Evolutionary conservation across 176 grass and related monocot species (phyloP).

Genomic region (Triticum dicoccoides): DNA sequence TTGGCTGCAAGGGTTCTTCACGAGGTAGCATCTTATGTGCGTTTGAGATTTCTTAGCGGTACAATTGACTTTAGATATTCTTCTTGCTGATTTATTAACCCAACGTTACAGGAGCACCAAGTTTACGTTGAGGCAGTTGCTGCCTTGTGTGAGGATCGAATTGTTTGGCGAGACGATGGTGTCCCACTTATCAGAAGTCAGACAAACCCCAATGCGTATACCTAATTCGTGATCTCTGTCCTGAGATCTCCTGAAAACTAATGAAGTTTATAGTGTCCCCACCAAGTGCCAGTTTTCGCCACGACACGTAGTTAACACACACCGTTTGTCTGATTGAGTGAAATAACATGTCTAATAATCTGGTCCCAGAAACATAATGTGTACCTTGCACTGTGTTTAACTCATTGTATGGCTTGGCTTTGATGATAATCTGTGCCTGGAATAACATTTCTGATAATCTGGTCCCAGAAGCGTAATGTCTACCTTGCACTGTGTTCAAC

Average conservation of each 20-base stretch:
- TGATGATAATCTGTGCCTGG: background rate
- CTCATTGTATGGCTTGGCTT: background rate
- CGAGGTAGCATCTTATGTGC: conserved; percentile 35
- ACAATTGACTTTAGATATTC: background rate
- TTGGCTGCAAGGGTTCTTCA: conserved; percentile 60
- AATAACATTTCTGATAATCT: background rate
- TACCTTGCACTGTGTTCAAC: background rate
- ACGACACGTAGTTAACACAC: background rate
- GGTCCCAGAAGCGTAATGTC: too few species aligned
- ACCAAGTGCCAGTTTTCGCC: conserved; percentile 18
- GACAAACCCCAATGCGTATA: conserved; percentile 42
- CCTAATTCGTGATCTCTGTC: conserved; percentile 19
- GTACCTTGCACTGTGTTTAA: background rate
- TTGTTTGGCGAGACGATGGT: conserved; percentile 80
- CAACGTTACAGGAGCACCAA: conserved; percentile 55
- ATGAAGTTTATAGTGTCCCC: background rate
- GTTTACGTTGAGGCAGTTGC: conserved; percentile 85
- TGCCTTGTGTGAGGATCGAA: conserved; percentile 68
- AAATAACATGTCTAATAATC: conserved; percentile 10
- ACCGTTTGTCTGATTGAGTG: conserved; percentile 11
- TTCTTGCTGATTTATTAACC: background rate
- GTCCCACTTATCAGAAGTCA: conserved; percentile 46
- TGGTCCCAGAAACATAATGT: background rate
- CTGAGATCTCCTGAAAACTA: background rate
- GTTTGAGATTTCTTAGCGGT: background rate